Evolutionary conservation across 176 grass and related monocot species (phyloP).

Genomic region (Musa beccarii): DNA sequence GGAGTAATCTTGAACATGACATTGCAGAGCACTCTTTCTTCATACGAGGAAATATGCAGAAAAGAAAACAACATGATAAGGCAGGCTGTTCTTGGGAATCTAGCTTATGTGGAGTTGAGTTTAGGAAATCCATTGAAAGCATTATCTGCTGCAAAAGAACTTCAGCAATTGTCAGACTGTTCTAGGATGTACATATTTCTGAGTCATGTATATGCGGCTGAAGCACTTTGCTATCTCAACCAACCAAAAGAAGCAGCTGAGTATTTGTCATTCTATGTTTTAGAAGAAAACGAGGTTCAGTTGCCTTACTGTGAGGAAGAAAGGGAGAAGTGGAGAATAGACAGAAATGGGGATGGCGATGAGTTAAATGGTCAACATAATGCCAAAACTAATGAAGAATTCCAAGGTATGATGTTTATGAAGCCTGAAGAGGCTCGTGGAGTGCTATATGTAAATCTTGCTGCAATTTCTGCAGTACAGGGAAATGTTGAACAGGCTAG

Average conservation of each 20-base stretch:
- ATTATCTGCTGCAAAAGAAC: slow-evolving; percentile 43
- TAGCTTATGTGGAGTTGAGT: slow-evolving; percentile 73
- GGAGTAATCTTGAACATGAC: slow-evolving; percentile 36
- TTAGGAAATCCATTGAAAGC: slow-evolving; percentile 74
- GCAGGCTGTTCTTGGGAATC: slow-evolving; percentile 55
- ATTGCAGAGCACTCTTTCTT: slow-evolving; percentile 48
- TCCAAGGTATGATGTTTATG: slow-evolving; percentile 21
- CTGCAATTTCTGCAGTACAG: slow-evolving; percentile 54
- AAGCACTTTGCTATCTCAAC: slow-evolving; percentile 70
- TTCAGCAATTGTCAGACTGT: slow-evolving; percentile 50
- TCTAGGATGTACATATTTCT: slow-evolving; percentile 67
- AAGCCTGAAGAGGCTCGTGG: slow-evolving; percentile 59
- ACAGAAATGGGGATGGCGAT: slow-evolving; percentile 63
- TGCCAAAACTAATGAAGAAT: slow-evolving; percentile 42
- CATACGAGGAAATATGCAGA: slow-evolving; percentile 48
- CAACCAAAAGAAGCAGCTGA: slow-evolving; percentile 59
- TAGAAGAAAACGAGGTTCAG: slow-evolving; percentile 41
- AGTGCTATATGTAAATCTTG: slow-evolving; percentile 62
- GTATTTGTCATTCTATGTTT: slow-evolving; percentile 59
- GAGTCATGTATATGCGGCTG: slow-evolving; percentile 64
- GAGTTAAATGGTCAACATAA: slow-evolving; percentile 32
- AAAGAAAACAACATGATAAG: slow-evolving; percentile 64
- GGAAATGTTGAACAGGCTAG: slow-evolving; percentile 62
- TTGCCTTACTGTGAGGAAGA: slow-evolving; percentile 59
- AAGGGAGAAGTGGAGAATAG: slow-evolving; percentile 44